Conservation (phyloP, 2,329 filamentous ascomycete genomes). For the Aphanocladium album region DNA sequence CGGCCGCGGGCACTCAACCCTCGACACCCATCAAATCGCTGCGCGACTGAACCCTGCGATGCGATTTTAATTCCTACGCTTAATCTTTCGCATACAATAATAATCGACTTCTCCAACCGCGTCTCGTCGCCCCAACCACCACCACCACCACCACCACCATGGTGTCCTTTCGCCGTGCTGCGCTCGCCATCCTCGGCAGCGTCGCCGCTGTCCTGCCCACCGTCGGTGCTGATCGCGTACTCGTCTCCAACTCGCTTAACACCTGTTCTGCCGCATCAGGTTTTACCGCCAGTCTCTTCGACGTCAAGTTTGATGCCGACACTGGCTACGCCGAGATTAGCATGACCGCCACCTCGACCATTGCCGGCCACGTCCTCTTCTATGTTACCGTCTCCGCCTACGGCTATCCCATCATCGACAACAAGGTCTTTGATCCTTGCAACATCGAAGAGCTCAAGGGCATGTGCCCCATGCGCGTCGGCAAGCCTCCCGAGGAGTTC, state of each 20-base stretch:
- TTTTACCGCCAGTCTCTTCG: conserved; percentile 79
- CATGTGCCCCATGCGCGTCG: conserved; percentile 86
- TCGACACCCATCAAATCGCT: background rate
- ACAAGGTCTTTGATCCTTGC: conserved; percentile 71
- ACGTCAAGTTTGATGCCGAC: conserved; percentile 66
- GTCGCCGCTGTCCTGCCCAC: conserved; percentile 38
- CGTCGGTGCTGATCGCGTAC: conserved; percentile 49
- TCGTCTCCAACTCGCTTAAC: conserved; percentile 73
- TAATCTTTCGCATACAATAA: background rate
- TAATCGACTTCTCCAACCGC: background rate
- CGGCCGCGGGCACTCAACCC: background rate
- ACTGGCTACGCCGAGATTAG: conserved; percentile 66
- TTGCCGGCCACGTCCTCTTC: conserved; percentile 71
- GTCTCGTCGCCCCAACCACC: background rate
- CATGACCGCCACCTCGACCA: conserved; percentile 69
- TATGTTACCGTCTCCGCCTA: conserved; percentile 70
- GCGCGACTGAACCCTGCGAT: background rate
- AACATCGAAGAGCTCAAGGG: conserved; percentile 56
- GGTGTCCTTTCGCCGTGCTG: conserved; percentile 8
- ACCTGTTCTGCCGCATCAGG: conserved; percentile 73
- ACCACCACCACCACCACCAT: conserved; percentile 1
- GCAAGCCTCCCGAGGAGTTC: conserved; percentile 70
- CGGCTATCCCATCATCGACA: conserved; percentile 62
- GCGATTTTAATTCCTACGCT: background rate
- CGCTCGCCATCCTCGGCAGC: conserved; percentile 33